Evolutionary conservation across 805 yeast species (phyloP).

Genomic region (Ogataea nakhonphanomensis): DNA sequence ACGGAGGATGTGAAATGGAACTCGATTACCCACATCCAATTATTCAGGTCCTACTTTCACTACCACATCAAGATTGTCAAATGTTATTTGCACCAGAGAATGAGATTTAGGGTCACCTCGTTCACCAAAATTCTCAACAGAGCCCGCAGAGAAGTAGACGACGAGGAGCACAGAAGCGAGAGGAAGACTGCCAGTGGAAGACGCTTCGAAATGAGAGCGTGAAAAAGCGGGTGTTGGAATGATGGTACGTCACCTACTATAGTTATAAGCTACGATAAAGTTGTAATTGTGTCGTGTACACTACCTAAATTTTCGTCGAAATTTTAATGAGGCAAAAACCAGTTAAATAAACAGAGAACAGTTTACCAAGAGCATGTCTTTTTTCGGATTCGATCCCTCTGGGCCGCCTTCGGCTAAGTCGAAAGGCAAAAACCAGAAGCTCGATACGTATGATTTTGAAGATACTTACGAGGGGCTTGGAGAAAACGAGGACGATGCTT

Average conservation of each 20-base stretch:
- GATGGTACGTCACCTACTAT: too few species aligned
- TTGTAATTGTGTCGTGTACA: constrained; percentile 2
- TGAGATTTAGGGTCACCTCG: constrained; percentile 93
- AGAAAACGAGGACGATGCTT: constrained; percentile 76
- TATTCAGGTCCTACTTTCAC: constrained; percentile 95
- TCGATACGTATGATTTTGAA: constrained; percentile 65
- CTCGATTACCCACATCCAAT: constrained; percentile 85
- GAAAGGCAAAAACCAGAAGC: constrained; percentile 13
- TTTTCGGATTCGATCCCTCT: constrained; percentile 60
- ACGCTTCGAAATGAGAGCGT: constrained; percentile 45
- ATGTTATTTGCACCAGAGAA: constrained; percentile 97
- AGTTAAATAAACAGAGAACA: constrained; percentile 3
- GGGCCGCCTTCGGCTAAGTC: constrained; percentile 31
- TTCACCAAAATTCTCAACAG: constrained; percentile 93
- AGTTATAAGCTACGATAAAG: constrained; percentile 1
- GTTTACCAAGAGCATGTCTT: constrained; percentile 45
- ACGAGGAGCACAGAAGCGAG: constrained; percentile 47
- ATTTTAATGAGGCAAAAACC: constrained; percentile 11
- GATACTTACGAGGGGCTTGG: constrained; percentile 82
- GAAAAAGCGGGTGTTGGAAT: neutral
- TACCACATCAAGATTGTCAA: constrained; percentile 98
- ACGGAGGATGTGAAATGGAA: constrained; percentile 66
- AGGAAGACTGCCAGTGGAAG: constrained; percentile 74
- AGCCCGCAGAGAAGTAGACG: constrained; percentile 90
- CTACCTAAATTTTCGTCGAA: constrained; percentile 6